These are phyloP conservation scores for Aspergillus melleus DNA, from an alignment of 2,329 filamentous ascomycete species.

Conservation along the genomic window DNA sequence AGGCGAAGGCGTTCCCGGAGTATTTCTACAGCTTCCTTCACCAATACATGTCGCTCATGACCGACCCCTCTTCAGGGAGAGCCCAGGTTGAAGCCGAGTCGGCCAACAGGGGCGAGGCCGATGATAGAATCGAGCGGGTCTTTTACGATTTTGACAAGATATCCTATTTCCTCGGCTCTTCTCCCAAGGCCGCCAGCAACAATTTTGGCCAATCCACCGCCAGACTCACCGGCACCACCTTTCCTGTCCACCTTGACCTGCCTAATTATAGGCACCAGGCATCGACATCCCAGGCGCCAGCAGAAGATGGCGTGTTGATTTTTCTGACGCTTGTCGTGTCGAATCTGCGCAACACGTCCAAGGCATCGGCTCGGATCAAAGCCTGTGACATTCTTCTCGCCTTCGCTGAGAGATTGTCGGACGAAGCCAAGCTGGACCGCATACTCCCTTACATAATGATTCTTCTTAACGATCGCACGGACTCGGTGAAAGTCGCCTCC, in stretches of 20 bases:
- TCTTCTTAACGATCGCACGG: constrained; percentile 76
- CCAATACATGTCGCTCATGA: constrained; percentile 95
- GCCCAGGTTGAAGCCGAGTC: constrained; percentile 66
- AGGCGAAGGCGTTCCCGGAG: constrained; percentile 85
- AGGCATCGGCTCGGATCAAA: constrained; percentile 80
- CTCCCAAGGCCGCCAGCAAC: constrained; percentile 49
- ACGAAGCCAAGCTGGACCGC: constrained; percentile 93
- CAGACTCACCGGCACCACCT: constrained; percentile 32
- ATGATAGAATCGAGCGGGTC: constrained; percentile 90
- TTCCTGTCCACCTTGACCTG: constrained; percentile 82
- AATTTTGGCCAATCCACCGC: constrained; percentile 33
- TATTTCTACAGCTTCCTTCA: constrained; percentile 98
- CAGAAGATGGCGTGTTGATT: constrained; percentile 88
- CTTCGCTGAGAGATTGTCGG: constrained; percentile 85
- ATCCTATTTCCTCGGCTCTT: constrained; percentile 84
- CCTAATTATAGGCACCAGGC: constrained; percentile 78
- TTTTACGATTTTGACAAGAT: constrained; percentile 98
- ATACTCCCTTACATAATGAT: constrained; percentile 87
- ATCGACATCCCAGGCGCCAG: constrained; percentile 59
- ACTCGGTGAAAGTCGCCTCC: constrained; percentile 81
- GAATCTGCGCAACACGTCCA: constrained; percentile 83
- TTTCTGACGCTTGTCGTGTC: constrained; percentile 88
- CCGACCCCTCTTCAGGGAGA: constrained; percentile 80
- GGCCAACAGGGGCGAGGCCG: constrained; percentile 78
- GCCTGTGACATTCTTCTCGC: constrained; percentile 90